Conservation (phyloP, 2,329 filamentous ascomycete species). For the Calonectria pauciramosa region DNA sequence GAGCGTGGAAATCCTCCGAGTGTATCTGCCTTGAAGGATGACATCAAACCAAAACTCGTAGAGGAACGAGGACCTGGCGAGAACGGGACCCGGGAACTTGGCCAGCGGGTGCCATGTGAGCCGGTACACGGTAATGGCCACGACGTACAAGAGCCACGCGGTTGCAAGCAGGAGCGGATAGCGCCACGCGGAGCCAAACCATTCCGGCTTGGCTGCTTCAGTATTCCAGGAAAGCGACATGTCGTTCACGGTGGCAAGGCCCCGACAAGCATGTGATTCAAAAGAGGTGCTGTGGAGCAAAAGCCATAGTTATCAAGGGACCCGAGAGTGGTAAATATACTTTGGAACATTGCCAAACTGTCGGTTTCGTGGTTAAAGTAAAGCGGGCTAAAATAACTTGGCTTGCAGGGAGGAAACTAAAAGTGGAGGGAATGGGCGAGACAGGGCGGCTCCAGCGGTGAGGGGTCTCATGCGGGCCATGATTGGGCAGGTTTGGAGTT, state of each 20-base stretch:
- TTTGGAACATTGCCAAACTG: not conserved
- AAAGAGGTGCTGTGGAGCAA: not conserved
- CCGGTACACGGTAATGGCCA: not conserved
- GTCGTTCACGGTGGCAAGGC: not conserved
- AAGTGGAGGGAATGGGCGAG: not conserved
- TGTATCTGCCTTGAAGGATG: conserved; percentile 29
- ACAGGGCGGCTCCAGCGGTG: not conserved
- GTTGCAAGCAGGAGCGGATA: not conserved
- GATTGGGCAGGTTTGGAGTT: not conserved
- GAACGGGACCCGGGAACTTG: conserved; percentile 24
- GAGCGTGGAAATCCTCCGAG: conserved; percentile 22
- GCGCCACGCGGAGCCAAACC: not conserved
- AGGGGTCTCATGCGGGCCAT: not conserved
- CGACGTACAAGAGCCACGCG: not conserved
- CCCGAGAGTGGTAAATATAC: not conserved
- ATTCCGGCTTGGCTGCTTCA: not conserved
- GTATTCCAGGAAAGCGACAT: not conserved
- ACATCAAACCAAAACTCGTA: conserved; percentile 35
- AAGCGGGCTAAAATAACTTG: not conserved
- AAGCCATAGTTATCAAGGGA: not conserved
- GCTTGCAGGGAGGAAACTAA: not conserved
- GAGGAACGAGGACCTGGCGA: conserved; percentile 27
- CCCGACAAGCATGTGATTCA: not conserved
- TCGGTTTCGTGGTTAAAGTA: not conserved
- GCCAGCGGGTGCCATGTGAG: conserved; percentile 18